phyloP scores from a whole-genome alignment of 2,329 filamentous ascomycete genomes.

The Shiraia sp. region DNA sequence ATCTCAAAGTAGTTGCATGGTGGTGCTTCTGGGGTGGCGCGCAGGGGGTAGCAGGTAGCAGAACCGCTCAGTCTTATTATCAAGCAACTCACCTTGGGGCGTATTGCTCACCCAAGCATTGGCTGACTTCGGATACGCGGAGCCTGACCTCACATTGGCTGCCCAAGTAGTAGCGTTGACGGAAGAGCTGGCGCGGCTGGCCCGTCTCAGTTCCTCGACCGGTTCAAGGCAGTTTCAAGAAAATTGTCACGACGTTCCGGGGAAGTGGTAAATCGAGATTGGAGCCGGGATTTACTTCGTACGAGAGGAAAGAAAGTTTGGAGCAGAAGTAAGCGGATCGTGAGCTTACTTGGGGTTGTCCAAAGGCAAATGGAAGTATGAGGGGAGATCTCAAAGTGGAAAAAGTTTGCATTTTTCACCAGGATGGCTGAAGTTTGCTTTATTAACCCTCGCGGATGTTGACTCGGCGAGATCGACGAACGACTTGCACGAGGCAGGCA shows the following conservation, averaged over 20 bases:
- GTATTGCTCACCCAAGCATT: not conserved
- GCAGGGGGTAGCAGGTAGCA: not conserved
- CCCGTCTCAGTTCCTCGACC: not conserved
- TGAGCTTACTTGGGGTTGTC: too few relatives aligned
- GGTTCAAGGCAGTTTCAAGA: too few relatives aligned
- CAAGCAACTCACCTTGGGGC: slow-evolving; percentile 1
- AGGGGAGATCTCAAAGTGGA: too few relatives aligned
- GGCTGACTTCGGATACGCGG: not conserved
- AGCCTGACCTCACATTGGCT: slow-evolving; percentile 1
- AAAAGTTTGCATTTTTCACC: too few relatives aligned
- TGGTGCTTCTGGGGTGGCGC: slow-evolving; percentile 5
- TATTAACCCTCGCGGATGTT: too few relatives aligned
- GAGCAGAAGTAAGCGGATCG: too few relatives aligned
- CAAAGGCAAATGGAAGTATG: too few relatives aligned
- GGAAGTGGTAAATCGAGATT: too few relatives aligned
- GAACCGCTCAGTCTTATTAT: not conserved
- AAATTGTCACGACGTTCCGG: too few relatives aligned
- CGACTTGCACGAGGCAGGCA: not conserved
- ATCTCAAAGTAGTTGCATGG: not conserved
- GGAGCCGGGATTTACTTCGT: too few relatives aligned
- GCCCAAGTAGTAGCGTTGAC: slow-evolving; percentile 1
- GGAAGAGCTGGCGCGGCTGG: not conserved
- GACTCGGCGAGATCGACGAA: not conserved
- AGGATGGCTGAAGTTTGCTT: too few relatives aligned
- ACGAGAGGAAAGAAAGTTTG: too few relatives aligned